Conservation (phyloP, 805 yeast species). For the Ogataea corticis region DNA sequence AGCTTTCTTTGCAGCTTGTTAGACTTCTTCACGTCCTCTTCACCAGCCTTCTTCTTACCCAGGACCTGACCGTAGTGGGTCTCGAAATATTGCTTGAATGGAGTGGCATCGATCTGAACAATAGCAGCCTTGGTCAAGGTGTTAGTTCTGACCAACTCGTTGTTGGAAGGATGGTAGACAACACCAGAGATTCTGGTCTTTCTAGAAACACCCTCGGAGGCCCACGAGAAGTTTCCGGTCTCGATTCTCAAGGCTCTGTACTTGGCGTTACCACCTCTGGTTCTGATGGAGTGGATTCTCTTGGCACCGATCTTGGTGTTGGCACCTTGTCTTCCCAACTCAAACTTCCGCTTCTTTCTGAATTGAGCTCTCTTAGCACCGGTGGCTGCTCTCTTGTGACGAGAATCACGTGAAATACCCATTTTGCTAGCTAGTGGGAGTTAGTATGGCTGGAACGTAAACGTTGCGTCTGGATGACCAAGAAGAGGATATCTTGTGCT, state of each 20-base stretch:
- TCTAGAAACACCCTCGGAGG: conserved; percentile 96
- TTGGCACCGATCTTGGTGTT: conserved; percentile 98
- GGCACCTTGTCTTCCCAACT: conserved; percentile 99
- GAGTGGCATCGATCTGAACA: conserved; percentile 99
- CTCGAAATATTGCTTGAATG: conserved; percentile 99
- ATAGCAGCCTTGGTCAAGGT: conserved; percentile 98
- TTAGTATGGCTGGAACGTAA: conserved; percentile 1
- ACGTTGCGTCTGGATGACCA: neutral
- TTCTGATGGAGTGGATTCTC: conserved; percentile 99
- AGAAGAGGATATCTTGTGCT: no score
- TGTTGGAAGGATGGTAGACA: conserved; percentile 99
- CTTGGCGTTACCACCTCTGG: conserved; percentile 99
- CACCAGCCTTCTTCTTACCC: conserved; percentile 79
- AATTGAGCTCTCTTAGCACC: conserved; percentile 99
- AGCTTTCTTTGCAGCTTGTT: conserved; percentile 86
- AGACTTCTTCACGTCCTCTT: conserved; percentile 66
- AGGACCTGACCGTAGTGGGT: conserved; percentile 93
- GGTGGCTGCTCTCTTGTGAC: conserved; percentile 99
- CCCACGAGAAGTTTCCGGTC: conserved; percentile 99
- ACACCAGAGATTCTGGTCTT: conserved; percentile 99
- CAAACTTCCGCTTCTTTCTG: conserved; percentile 99
- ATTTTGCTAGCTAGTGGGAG: conserved; percentile 46
- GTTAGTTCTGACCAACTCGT: conserved; percentile 99
- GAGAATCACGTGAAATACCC: conserved; percentile 99
- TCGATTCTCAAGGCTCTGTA: conserved; percentile 99